phyloP scores from a whole-genome alignment of 768 basidiomycete species.

The Pholiota microspora region DNA sequence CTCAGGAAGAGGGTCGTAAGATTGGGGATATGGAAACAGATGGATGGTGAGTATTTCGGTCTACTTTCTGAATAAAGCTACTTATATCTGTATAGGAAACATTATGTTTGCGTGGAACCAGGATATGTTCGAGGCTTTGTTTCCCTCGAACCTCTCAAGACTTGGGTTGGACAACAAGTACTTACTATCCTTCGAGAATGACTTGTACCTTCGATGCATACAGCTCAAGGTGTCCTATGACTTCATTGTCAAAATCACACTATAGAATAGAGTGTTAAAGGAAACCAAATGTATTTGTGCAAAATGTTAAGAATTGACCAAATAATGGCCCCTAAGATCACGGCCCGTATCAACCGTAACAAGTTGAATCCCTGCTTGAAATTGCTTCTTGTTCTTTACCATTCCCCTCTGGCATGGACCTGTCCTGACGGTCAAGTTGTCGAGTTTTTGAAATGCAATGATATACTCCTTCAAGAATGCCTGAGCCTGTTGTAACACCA shows the following conservation, averaged over 20 bases:
- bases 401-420: not conserved
- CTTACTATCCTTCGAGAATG: constrained; percentile 43
- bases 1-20: constrained; percentile 66
- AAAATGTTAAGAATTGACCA: no score
- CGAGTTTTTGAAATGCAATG: not conserved
- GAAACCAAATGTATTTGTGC: no score
- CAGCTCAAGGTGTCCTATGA: not conserved
- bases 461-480: not conserved
- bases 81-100: constrained; percentile 54
- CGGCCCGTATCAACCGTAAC: not conserved
- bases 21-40: constrained; percentile 88
- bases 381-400: not conserved
- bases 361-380: no score
- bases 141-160: constrained; percentile 56
- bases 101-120: constrained; percentile 89
- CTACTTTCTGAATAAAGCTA: not conserved
- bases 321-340: no score
- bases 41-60: constrained; percentile 64
- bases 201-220: constrained; percentile 2
- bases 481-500: constrained; percentile 1
- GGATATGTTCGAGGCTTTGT: constrained; percentile 79
- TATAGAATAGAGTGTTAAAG: not conserved
- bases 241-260: not conserved
- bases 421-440: not conserved
- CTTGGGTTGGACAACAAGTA: constrained; percentile 77